These are phyloP conservation scores for Cryptosporidium meleagridis DNA, from an alignment of 169 alveolate species.

Conservation along the genomic window DNA sequence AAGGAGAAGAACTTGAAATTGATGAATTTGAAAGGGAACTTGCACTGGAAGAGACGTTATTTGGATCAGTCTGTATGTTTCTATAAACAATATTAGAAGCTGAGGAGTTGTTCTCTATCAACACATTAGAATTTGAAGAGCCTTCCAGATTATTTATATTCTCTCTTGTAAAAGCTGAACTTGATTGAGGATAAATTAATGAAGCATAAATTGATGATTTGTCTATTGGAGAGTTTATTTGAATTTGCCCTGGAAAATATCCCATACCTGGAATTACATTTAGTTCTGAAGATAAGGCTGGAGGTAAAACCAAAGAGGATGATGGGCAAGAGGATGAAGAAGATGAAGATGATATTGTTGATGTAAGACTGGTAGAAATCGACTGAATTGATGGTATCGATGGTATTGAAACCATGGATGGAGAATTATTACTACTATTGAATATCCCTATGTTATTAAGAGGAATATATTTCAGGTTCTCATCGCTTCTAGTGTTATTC, in stretches of 20 bases:
- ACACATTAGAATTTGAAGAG: neutral
- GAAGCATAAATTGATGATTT: neutral
- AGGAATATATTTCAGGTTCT: too few species aligned
- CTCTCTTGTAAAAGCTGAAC: constrained; percentile 11
- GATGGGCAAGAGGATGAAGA: neutral
- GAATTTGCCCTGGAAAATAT: neutral
- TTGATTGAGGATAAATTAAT: constrained; percentile 12
- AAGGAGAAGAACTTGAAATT: neutral
- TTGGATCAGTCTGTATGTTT: neutral
- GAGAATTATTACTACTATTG: neutral
- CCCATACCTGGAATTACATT: neutral
- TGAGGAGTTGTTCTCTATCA: neutral
- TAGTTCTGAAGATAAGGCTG: neutral
- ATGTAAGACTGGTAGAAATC: constrained; percentile 1
- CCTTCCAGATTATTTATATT: neutral
- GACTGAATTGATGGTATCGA: constrained; percentile 10
- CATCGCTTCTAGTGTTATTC: neutral
- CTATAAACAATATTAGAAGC: constrained; percentile 46
- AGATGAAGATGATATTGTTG: constrained; percentile 8
- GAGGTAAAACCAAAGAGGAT: neutral
- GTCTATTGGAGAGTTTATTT: constrained; percentile 28
- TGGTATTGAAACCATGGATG: neutral
- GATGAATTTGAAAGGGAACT: constrained; percentile 11
- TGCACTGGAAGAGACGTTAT: neutral
- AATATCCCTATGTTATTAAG: neutral